phyloP scores from a whole-genome alignment of 306 rosid genomes.

The Trifolium subterraneum region DNA sequence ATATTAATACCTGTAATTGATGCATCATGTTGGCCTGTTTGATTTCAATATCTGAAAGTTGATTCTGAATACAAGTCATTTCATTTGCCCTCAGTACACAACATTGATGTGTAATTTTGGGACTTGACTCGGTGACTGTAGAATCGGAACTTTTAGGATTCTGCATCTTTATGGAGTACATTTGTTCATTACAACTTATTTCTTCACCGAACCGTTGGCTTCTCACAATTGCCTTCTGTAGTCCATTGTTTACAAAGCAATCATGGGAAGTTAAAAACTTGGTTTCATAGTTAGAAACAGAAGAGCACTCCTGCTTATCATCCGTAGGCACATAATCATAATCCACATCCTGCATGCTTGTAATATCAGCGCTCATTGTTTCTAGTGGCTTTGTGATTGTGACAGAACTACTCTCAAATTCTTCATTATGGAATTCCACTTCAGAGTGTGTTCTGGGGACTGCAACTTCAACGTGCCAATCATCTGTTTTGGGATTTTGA shows the following conservation, averaged over 20 bases:
- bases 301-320: slow-evolving; percentile 82
- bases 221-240: slow-evolving; percentile 53
- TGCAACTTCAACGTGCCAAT: slow-evolving; percentile 82
- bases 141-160: slow-evolving; percentile 74
- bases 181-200: slow-evolving; percentile 49
- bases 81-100: slow-evolving; percentile 68
- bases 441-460: slow-evolving; percentile 55
- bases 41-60: slow-evolving; percentile 75
- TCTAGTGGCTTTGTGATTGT: slow-evolving; percentile 76
- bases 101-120: slow-evolving; percentile 57
- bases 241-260: slow-evolving; percentile 48
- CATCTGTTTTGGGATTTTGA: slow-evolving; percentile 61
- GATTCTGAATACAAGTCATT: slow-evolving; percentile 68
- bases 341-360: slow-evolving; percentile 63
- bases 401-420: slow-evolving; percentile 78
- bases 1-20: slow-evolving; percentile 66
- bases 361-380: slow-evolving; percentile 63
- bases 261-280: slow-evolving; percentile 59
- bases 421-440: slow-evolving; percentile 64
- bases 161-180: slow-evolving; percentile 50
- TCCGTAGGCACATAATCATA: slow-evolving; percentile 76
- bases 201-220: slow-evolving; percentile 54
- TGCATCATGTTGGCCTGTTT: slow-evolving; percentile 76
- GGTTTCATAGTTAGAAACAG: slow-evolving; percentile 65
- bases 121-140: slow-evolving; percentile 61